Conservation (phyloP, 805 yeast genomes). For the Diddensiella caesifluorescens region DNA sequence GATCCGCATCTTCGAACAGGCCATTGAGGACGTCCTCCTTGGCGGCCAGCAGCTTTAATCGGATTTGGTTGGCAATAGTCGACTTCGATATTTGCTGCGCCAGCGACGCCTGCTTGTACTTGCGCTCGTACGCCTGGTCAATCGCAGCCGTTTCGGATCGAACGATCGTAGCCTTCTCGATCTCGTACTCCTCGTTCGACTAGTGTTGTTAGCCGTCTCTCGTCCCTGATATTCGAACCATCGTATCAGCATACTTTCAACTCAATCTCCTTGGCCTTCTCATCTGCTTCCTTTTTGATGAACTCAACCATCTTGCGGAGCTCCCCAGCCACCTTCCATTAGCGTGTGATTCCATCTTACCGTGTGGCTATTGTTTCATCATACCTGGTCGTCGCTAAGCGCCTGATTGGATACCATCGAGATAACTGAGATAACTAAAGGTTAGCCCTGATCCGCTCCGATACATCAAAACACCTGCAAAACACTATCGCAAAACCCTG, state of each 20-base stretch:
- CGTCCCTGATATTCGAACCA: not conserved
- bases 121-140: conserved; percentile 72
- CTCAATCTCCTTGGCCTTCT: conserved; percentile 92
- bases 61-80: conserved; percentile 89
- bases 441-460: too few relatives aligned
- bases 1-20: conserved; percentile 66
- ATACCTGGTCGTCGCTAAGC: conserved; percentile 46
- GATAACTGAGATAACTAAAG: not conserved
- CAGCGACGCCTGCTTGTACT: conserved; percentile 83
- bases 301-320: conserved; percentile 97
- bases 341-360: too few relatives aligned
- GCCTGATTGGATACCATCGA: conserved; percentile 34
- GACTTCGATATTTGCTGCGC: conserved; percentile 95
- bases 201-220: conserved; percentile 8
- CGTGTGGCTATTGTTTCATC: conserved; percentile 24
- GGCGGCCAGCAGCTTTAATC: conserved; percentile 82
- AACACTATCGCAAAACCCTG: too few relatives aligned
- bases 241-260: conserved; percentile 47
- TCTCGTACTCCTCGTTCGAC: conserved; percentile 98
- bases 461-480: too few relatives aligned
- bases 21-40: conserved; percentile 75
- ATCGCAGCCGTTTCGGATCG: conserved; percentile 87
- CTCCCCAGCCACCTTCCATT: conserved; percentile 95
- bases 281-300: conserved; percentile 98
- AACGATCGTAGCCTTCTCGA: conserved; percentile 92